phyloP scores from a whole-genome alignment of 768 basidiomycete species.

The Podaxis sp. region DNA sequence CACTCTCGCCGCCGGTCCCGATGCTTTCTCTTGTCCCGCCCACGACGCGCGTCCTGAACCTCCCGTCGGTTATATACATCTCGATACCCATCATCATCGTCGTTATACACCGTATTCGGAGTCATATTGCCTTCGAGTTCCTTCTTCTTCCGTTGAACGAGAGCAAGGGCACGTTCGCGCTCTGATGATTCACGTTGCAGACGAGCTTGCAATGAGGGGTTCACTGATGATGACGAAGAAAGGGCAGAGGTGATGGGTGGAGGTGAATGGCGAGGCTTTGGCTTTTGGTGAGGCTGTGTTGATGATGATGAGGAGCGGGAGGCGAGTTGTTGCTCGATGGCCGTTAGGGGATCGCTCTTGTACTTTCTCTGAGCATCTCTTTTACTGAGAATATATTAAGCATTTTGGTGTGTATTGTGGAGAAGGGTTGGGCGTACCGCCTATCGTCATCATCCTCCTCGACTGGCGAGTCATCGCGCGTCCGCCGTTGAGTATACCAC shows the following conservation, averaged over 20 bases:
- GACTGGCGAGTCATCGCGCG: slow-evolving; percentile 24
- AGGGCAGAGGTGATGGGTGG: slow-evolving; percentile 21
- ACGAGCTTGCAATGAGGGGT: slow-evolving; percentile 50
- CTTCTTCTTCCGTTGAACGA: slow-evolving; percentile 64
- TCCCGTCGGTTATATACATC: slow-evolving; percentile 72
- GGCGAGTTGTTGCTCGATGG: slow-evolving; percentile 67
- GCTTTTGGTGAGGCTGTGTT: slow-evolving; percentile 17
- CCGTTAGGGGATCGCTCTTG: slow-evolving; percentile 69
- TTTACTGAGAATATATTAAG: slow-evolving; percentile 37
- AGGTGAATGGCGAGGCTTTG: slow-evolving; percentile 16
- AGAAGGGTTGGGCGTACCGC: slow-evolving; percentile 30
- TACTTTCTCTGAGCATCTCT: slow-evolving; percentile 66
- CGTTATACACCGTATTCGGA: slow-evolving; percentile 65
- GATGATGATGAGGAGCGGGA: slow-evolving; percentile 33
- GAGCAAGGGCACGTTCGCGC: slow-evolving; percentile 70
- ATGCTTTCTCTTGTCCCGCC: slow-evolving; percentile 25
- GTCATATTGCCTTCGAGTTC: slow-evolving; percentile 67
- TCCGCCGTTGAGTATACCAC: slow-evolving; percentile 60
- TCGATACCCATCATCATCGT: slow-evolving; percentile 49
- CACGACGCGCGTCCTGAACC: slow-evolving; percentile 70
- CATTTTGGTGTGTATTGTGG: neutral
- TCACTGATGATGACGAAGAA: slow-evolving; percentile 14
- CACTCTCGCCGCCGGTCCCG: slow-evolving; percentile 11
- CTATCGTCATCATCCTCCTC: slow-evolving; percentile 36
- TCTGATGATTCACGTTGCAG: slow-evolving; percentile 74